Percentiles rank a stretch among this genome's conserved stretches.
These are phyloP conservation scores for Potentilla sterilis DNA, from an alignment of 306 rosid species.

Conservation along the genomic window DNA sequence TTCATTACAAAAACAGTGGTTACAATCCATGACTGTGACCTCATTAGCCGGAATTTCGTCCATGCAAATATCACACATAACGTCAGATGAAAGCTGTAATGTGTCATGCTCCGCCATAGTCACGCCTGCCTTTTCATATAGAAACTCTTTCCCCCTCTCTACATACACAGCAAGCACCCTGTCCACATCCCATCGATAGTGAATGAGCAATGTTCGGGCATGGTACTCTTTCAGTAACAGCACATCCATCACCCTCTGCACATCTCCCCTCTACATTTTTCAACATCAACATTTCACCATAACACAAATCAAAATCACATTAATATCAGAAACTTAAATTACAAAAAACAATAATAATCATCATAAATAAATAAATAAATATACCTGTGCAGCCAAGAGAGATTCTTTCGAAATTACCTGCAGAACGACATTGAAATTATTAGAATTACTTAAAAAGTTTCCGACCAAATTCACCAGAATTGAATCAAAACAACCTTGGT, in stretches of 20 bases:
- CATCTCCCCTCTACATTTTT: slow-evolving; percentile 31
- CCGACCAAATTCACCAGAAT: background rate
- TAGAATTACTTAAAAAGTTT: background rate
- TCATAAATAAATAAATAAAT: background rate
- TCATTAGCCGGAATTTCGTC: slow-evolving; percentile 22
- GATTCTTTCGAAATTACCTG: slow-evolving; percentile 34
- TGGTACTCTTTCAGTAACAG: slow-evolving; percentile 38
- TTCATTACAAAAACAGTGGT: slow-evolving; percentile 36
- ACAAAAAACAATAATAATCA: background rate
- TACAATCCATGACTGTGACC: slow-evolving; percentile 34
- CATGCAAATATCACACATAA: slow-evolving; percentile 33
- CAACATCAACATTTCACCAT: background rate
- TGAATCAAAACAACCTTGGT: slow-evolving; percentile 21
- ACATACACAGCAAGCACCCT: slow-evolving; percentile 30
- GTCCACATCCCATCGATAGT: slow-evolving; percentile 45
- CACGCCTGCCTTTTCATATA: slow-evolving; percentile 40
- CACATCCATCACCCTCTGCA: slow-evolving; percentile 36
- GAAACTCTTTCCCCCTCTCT: slow-evolving; percentile 33
- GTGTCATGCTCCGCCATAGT: slow-evolving; percentile 10
- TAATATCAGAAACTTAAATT: background rate
- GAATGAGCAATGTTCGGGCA: slow-evolving; percentile 41
- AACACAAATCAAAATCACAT: background rate
- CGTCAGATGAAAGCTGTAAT: background rate
- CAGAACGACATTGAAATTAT: background rate
- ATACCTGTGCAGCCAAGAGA: slow-evolving; percentile 34